These are phyloP conservation scores for Solidago caesia DNA, from an alignment of 129 eudicot species.

Conservation along the genomic window DNA sequence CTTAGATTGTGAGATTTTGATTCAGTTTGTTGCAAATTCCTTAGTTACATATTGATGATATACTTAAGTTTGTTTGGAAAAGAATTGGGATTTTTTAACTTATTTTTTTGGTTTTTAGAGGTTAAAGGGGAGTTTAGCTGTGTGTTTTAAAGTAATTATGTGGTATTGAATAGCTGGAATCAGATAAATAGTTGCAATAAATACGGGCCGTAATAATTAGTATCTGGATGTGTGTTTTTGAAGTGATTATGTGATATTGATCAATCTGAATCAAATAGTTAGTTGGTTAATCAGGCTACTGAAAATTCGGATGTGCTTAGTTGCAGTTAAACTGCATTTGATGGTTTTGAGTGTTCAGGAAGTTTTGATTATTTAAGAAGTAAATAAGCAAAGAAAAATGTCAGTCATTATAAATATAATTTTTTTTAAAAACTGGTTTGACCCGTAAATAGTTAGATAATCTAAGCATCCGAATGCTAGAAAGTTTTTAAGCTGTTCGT, in stretches of 20 bases:
- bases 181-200: too few species aligned
- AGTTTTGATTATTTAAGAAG: neutral
- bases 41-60: neutral
- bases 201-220: too few species aligned
- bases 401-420: too few species aligned
- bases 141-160: neutral
- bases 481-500: neutral
- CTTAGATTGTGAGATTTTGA: conserved; percentile 7
- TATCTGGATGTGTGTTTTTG: too few species aligned
- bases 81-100: neutral
- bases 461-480: neutral
- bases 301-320: too few species aligned
- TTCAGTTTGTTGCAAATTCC: conserved; percentile 8
- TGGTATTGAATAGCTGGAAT: too few species aligned
- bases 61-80: neutral
- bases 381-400: neutral
- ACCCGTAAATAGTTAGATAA: too few species aligned
- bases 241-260: too few species aligned
- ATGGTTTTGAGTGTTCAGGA: neutral
- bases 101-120: neutral
- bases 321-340: neutral
- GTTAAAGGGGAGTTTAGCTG: neutral
- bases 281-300: too few species aligned
- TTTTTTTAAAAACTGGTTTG: too few species aligned
- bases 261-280: neutral